Percentiles rank a stretch among this genome's conserved stretches.
Evolutionary conservation across 2,329 filamentous ascomycete genomes (phyloP).

Genomic region (Colletotrichum sp.): DNA sequence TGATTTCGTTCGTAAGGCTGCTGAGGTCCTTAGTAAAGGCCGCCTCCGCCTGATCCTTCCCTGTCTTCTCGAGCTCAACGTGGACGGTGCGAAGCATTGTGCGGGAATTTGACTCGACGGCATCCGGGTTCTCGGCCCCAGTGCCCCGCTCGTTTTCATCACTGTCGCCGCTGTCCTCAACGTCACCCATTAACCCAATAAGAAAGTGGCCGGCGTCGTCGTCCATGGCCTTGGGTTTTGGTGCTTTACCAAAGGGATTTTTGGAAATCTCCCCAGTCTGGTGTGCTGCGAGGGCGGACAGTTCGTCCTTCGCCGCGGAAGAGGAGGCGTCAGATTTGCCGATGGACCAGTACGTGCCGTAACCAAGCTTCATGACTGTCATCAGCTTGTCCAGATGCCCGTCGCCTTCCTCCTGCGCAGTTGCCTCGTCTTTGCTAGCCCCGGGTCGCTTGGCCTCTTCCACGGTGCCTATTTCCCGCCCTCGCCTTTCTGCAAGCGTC

Average conservation of each 20-base stretch:
- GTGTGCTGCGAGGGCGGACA: neutral
- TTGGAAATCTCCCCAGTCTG: neutral
- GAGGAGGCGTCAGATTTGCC: constrained; percentile 12
- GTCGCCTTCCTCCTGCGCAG: constrained; percentile 31
- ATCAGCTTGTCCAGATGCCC: constrained; percentile 60
- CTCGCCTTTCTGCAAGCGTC: constrained; percentile 20
- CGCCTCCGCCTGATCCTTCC: constrained; percentile 43
- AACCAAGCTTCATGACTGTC: constrained; percentile 70
- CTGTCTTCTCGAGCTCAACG: constrained; percentile 62
- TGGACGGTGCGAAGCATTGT: constrained; percentile 70
- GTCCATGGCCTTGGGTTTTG: neutral
- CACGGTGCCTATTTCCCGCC: constrained; percentile 18
- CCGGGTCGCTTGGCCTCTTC: constrained; percentile 7
- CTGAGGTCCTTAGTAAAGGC: constrained; percentile 50
- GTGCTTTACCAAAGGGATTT: neutral
- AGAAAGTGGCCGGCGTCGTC: constrained; percentile 57
- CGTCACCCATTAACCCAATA: constrained; percentile 70
- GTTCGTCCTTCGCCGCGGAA: neutral
- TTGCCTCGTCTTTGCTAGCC: neutral
- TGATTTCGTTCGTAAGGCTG: constrained; percentile 10
- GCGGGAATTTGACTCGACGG: constrained; percentile 51
- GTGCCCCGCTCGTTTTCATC: constrained; percentile 32
- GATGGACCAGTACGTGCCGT: constrained; percentile 69
- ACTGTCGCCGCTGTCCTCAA: constrained; percentile 49
- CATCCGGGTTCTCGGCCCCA: constrained; percentile 33